Evolutionary conservation across 2,329 filamentous ascomycete genomes (phyloP), one percentile per base, ranked within the genome.

Genomic region (Lasiodiplodia gonubiensis): DNA sequence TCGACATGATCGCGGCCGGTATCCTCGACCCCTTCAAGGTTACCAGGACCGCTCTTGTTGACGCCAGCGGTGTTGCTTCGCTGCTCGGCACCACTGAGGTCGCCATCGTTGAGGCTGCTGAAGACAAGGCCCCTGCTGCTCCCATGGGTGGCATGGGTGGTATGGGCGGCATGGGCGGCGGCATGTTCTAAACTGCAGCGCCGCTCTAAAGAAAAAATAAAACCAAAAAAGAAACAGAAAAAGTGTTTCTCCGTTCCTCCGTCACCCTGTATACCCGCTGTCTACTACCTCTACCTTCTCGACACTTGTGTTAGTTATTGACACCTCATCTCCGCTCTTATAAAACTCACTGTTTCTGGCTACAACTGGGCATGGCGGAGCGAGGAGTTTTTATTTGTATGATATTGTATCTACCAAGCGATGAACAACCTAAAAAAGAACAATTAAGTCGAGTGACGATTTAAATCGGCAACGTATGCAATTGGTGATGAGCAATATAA

Each of bases 21-120:
- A 99, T 99, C 81, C 91, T 99, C 69, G 95, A 99, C 81, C 95
- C 95, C 72, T 92, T 99, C 87, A 99, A 99, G 92, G 95, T 99
- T 74, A 95, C 99, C 78, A 93, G 95, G 76, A 99, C 95, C 71
- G 94, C 93, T 77, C 90, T 99, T 68, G 88, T 94, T 76, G 95
- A 99, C 76, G 95, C 95, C 74, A 94, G 91, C 78, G 95, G 95
- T 83, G 95, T 99, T 75, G 95, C 95, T 65, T 98, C 94, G 65
- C 89, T 99, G 69, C 91, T 99, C 70, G 95, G 95, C 79, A 99
- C 95, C 72, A 99, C 95, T 69, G 95, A 99, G 85, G 95, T 98
- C 68, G 94, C 95, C 72, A 97, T 99, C 71, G 94, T 97, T 63
- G 95, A 99, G 80, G 95, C 94, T 65, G 88, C 92, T 65, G 94